Evolutionary conservation across 176 grass and related monocot genomes (phyloP).

Genomic region (Luzula sylvatica): DNA sequence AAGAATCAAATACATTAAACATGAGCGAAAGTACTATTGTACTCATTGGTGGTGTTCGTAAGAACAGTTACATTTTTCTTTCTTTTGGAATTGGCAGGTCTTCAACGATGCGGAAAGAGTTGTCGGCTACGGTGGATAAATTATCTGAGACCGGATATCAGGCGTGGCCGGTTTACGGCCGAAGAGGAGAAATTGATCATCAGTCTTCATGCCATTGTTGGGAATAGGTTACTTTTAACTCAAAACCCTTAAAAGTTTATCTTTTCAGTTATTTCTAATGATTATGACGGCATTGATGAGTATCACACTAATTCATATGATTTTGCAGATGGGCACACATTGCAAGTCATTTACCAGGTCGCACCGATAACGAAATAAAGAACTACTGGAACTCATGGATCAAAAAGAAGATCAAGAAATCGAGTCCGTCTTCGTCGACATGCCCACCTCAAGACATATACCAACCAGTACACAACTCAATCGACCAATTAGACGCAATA

Average conservation of each 20-base stretch:
- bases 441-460: constrained; percentile 5
- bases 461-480: constrained; percentile 28
- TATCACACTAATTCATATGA: neutral
- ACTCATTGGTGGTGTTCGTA: neutral
- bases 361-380: constrained; percentile 99
- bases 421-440: constrained; percentile 20
- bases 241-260: neutral
- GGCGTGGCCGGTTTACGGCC: constrained; percentile 70
- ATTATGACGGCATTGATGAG: neutral
- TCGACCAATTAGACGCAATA: constrained; percentile 43
- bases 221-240: constrained; percentile 55
- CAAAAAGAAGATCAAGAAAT: constrained; percentile 93
- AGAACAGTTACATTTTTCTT: neutral
- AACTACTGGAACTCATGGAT: constrained; percentile 99
- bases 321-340: constrained; percentile 92
- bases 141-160: constrained; percentile 87
- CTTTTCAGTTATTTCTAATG: neutral
- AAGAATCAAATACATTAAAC: no score
- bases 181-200: constrained; percentile 99
- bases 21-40: no score
- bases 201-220: constrained; percentile 93
- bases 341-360: constrained; percentile 84
- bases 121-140: constrained; percentile 96
- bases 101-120: constrained; percentile 94
- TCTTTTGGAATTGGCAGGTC: constrained; percentile 36